phyloP scores from a whole-genome alignment of 169 alveolate species.

The Fabrea salina region DNA sequence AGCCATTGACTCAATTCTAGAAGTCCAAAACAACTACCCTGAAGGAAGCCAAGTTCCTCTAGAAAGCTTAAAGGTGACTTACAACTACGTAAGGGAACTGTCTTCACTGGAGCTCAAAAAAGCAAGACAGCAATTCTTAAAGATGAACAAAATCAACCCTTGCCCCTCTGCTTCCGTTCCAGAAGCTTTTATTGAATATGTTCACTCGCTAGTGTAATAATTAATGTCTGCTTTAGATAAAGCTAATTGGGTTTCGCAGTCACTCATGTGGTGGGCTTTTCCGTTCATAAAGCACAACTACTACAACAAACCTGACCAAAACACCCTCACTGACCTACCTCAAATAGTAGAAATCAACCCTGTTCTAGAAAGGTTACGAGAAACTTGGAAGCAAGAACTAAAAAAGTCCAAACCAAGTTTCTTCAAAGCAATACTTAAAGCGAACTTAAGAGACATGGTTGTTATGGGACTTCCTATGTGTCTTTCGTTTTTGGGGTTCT shows the following conservation, averaged over 20 bases:
- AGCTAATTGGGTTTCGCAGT: no score
- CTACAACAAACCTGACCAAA: no score
- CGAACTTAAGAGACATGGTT: background rate
- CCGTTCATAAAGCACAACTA: no score
- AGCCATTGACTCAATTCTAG: slow-evolving; percentile 54
- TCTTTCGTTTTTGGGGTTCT: background rate
- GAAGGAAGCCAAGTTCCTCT: slow-evolving; percentile 45
- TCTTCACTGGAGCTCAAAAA: slow-evolving; percentile 55
- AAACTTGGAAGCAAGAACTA: slow-evolving; percentile 7
- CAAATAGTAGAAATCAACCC: no score
- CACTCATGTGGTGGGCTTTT: no score
- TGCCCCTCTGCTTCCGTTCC: background rate
- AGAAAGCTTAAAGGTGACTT: slow-evolving; percentile 31
- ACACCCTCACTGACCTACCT: no score
- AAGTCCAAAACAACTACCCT: slow-evolving; percentile 56
- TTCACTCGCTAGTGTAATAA: no score
- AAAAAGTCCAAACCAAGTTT: background rate
- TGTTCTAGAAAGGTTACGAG: no score
- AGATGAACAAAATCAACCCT: slow-evolving; percentile 58
- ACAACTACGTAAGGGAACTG: slow-evolving; percentile 26
- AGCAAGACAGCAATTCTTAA: slow-evolving; percentile 53
- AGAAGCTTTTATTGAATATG: slow-evolving; percentile 15
- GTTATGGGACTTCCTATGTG: background rate
- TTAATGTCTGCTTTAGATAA: no score
- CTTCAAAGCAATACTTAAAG: background rate